Percentiles rank a stretch among this genome's conserved stretches.
These are phyloP conservation scores for Fusarium sterilihyphosum DNA, from an alignment of 2,329 filamentous ascomycete species.

Conservation along the genomic window DNA sequence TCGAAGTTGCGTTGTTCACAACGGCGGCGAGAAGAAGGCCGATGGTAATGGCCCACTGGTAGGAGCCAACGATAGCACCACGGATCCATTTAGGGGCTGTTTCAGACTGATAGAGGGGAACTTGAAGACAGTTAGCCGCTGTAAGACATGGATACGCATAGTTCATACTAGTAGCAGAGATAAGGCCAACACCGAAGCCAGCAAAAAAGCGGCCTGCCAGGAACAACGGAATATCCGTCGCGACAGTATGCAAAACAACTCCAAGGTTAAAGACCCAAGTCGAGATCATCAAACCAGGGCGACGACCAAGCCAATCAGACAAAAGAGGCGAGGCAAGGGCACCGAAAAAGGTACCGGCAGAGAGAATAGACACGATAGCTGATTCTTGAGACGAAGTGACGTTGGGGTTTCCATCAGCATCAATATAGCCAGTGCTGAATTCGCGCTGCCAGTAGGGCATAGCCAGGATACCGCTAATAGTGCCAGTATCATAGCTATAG, in stretches of 20 bases:
- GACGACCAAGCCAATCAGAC: slow-evolving; percentile 73
- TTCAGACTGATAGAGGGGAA: slow-evolving; percentile 77
- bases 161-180: slow-evolving; percentile 69
- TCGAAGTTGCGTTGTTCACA: slow-evolving; percentile 71
- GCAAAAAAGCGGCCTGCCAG: slow-evolving; percentile 78
- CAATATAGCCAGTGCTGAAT: slow-evolving; percentile 44
- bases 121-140: slow-evolving; percentile 48
- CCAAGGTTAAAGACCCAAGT: slow-evolving; percentile 73
- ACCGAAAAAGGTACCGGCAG: slow-evolving; percentile 81
- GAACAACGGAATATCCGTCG: slow-evolving; percentile 70
- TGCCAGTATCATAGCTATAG: slow-evolving; percentile 65
- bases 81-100: slow-evolving; percentile 79
- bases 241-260: slow-evolving; percentile 72
- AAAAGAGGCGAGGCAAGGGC: slow-evolving; percentile 70
- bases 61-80: slow-evolving; percentile 75
- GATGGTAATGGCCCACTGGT: slow-evolving; percentile 76
- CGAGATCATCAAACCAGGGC: slow-evolving; percentile 69
- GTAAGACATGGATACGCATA: rapidly evolving
- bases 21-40: slow-evolving; percentile 73
- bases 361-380: slow-evolving; percentile 77
- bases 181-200: slow-evolving; percentile 77
- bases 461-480: slow-evolving; percentile 59
- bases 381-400: slow-evolving; percentile 67
- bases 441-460: slow-evolving; percentile 57
- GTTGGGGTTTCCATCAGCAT: slow-evolving; percentile 38